Evolutionary conservation across 2,329 filamentous ascomycete genomes (phyloP).

Genomic region (Beauveria sp.): DNA sequence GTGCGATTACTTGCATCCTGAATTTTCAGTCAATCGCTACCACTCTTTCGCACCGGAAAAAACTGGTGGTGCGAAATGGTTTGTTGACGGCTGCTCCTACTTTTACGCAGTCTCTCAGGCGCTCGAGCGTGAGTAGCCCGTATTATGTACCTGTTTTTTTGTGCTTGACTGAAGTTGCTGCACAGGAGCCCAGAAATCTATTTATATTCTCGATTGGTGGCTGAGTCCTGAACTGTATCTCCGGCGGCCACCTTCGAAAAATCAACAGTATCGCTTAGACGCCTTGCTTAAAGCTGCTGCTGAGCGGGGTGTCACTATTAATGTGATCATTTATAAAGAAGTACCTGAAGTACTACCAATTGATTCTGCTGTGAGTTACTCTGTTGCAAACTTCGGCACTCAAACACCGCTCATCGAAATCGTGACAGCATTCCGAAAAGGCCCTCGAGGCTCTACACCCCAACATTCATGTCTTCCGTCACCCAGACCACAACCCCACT

Average conservation of each 20-base stretch:
- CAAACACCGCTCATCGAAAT: constrained; percentile 18
- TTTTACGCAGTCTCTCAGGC: constrained; percentile 80
- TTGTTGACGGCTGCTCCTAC: constrained; percentile 75
- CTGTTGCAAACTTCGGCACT: neutral
- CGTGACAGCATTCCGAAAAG: constrained; percentile 65
- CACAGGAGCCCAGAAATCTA: constrained; percentile 60
- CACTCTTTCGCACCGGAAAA: constrained; percentile 67
- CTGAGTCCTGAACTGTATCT: constrained; percentile 83
- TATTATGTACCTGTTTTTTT: neutral
- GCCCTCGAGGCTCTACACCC: constrained; percentile 67
- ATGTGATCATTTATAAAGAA: constrained; percentile 90
- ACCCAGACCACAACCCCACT: constrained; percentile 80
- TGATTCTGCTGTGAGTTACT: constrained; percentile 36
- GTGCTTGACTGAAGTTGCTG: neutral
- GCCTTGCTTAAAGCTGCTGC: constrained; percentile 75
- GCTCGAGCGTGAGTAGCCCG: constrained; percentile 47
- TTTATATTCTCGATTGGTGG: constrained; percentile 91
- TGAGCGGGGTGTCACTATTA: constrained; percentile 73
- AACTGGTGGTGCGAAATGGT: constrained; percentile 76
- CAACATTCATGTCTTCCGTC: constrained; percentile 83
- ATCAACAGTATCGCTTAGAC: constrained; percentile 79
- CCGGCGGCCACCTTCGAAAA: constrained; percentile 69
- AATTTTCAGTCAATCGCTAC: constrained; percentile 45
- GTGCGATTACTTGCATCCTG: constrained; percentile 34
- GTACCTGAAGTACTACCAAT: constrained; percentile 70